Conservation (phyloP, 2,329 filamentous ascomycete species). For the Diaporthe sp. region DNA sequence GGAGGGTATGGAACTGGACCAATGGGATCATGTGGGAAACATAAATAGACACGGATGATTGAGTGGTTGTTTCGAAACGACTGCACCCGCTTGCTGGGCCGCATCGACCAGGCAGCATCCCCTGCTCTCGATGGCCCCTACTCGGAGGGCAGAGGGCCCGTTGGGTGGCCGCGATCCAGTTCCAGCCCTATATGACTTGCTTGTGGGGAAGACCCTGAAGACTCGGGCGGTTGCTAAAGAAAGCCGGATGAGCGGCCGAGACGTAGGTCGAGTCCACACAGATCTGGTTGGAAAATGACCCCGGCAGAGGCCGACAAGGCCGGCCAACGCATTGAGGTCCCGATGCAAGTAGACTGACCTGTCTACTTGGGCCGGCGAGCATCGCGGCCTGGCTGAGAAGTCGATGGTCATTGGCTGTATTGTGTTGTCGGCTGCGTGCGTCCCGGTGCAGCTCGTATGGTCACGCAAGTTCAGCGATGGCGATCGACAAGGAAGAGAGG, state of each 20-base stretch:
- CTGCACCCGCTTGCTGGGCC: conserved; percentile 28
- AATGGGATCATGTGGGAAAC: neutral
- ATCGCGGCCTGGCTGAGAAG: too few relatives aligned
- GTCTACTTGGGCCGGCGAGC: neutral
- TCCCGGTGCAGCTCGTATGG: neutral
- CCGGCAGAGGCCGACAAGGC: neutral
- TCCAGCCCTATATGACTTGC: conserved; percentile 30
- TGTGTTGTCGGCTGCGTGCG: neutral
- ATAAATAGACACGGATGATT: conserved; percentile 30
- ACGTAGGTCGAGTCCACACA: conserved; percentile 10
- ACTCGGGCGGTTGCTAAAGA: conserved; percentile 18
- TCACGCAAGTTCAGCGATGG: neutral
- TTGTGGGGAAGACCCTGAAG: conserved; percentile 17
- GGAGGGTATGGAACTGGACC: neutral
- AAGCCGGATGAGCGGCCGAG: conserved; percentile 10
- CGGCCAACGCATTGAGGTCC: neutral
- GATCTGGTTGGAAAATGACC: conserved; percentile 8
- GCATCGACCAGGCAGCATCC: conserved; percentile 6
- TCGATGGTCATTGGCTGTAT: neutral
- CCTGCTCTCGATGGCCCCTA: conserved; percentile 14
- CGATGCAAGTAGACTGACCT: neutral
- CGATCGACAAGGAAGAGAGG: neutral
- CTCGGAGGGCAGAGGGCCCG: neutral
- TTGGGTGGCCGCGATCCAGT: conserved; percentile 14
- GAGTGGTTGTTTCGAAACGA: conserved; percentile 31